Conservation (phyloP, 2,329 filamentous ascomycete genomes). For the Trichophyton mentagrophytes region DNA sequence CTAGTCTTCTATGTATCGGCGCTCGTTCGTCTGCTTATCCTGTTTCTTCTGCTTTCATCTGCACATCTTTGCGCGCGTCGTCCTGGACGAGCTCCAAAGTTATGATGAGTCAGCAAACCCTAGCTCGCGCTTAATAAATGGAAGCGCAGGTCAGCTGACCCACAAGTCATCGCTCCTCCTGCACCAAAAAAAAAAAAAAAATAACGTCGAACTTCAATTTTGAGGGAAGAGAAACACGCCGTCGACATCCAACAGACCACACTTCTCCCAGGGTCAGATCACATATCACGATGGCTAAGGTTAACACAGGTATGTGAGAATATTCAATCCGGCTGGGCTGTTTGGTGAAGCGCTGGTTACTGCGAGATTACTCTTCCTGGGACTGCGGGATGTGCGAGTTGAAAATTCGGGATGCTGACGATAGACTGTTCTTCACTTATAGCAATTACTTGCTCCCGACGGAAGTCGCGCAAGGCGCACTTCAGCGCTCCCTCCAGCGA, state of each 20-base stretch:
- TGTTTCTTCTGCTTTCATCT: background rate
- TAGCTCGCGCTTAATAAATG: conserved; percentile 5
- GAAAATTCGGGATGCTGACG: background rate
- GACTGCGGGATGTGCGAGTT: background rate
- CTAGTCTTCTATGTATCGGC: background rate
- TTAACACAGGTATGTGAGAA: conserved; percentile 20
- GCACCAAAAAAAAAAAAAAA: background rate
- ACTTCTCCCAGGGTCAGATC: conserved; percentile 11
- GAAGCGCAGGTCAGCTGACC: conserved; percentile 12
- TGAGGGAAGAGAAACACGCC: conserved; percentile 6
- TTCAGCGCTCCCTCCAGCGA: conserved; percentile 89
- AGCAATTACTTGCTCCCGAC: conserved; percentile 58
- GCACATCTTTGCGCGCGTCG: background rate
- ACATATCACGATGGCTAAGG: conserved; percentile 19
- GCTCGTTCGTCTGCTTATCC: background rate
- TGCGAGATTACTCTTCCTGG: background rate
- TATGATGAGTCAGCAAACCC: conserved; percentile 6
- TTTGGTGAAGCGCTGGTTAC: background rate
- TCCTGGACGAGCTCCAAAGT: background rate
- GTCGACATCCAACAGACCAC: conserved; percentile 5
- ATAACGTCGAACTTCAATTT: conserved; percentile 1
- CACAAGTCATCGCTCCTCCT: conserved; percentile 11
- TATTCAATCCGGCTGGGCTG: background rate
- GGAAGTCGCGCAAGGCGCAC: conserved; percentile 98
- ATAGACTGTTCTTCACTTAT: conserved; percentile 1